Percentiles rank a stretch among this genome's conserved stretches.
These are phyloP conservation scores for Cerrena zonata DNA, from an alignment of 1,284 basidiomycete species.

Conservation along the genomic window DNA sequence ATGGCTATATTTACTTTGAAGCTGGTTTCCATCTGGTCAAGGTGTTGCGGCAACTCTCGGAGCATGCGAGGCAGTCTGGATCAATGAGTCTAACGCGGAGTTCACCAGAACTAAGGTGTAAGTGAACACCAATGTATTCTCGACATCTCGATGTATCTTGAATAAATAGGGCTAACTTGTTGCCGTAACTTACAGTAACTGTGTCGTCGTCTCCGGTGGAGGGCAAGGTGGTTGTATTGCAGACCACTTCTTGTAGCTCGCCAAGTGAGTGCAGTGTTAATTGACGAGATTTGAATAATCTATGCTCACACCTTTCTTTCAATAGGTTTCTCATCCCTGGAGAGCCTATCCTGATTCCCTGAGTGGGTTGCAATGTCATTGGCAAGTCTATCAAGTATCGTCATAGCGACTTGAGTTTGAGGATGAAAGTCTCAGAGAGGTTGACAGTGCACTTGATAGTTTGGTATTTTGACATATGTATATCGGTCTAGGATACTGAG, in stretches of 20 bases:
- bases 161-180: neutral
- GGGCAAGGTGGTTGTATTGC: neutral
- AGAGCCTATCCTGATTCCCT: neutral
- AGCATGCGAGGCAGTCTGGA: constrained; percentile 1
- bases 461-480: too few relatives aligned
- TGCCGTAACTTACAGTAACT: neutral
- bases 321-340: constrained; percentile 1
- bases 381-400: too few relatives aligned
- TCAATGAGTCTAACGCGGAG: neutral
- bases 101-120: too few relatives aligned
- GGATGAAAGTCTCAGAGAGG: too few relatives aligned
- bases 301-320: neutral
- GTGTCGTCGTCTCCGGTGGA: constrained; percentile 1
- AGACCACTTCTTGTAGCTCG: constrained; percentile 2
- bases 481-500: too few relatives aligned
- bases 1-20: neutral
- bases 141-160: too few relatives aligned
- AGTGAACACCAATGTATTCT: too few relatives aligned
- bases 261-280: neutral
- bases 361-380: too few relatives aligned
- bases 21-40: neutral
- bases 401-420: too few relatives aligned
- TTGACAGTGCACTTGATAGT: too few relatives aligned
- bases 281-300: neutral
- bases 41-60: constrained; percentile 1